Evolutionary conservation across 139 green algal species (phyloP), one percentile per base, ranked within the genome.

Genomic region (Volvox africanus): DNA sequence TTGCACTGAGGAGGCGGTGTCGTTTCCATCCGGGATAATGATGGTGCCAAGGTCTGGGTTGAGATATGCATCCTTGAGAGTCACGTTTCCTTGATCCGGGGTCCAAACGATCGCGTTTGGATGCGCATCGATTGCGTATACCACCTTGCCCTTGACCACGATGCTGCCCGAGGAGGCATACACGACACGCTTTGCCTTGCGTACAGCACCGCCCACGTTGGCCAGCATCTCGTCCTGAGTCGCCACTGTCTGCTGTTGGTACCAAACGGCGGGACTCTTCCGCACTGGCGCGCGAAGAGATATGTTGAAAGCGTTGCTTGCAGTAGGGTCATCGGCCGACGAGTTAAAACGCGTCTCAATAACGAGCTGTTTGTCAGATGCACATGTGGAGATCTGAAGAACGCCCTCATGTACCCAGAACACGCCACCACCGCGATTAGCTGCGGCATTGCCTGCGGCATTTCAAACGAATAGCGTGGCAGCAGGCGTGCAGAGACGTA

Each of bases 371-470:
- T 18, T 37, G 30, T 87, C 81, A 11, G 61, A 44, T 16, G 81
- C 19, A 22, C 81, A 87, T 3, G 61, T 33, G 1, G 30, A 3
- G 32, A 87, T 36, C 17, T 30, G 16, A 13, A 87, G 61, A 9
- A 87, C 5, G n/a, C 81, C 81, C 30, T 76, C 81, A 61, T 87
- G 81, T 32, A 22, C 50, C 81, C 61, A 76, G n/a, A 87, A 87
- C 11, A 77, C 61, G 55, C 61, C 81, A 17, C 81, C 81, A 68
- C 81, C 81, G 37, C 81, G 81, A 21, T 30, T 61, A 9, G 61
- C 55, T 12, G 81, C 81, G 21, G 32, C 61, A 18, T 87, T 87
- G 61, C 81, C 81, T 87, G 61, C 20, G 32, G n/a, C 22, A n/a
- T 26, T 14, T 77, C 9, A 21, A n/a, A 26, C 18, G 68, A 21